Conservation (phyloP, 2,329 filamentous ascomycete genomes). For the Sordariomycetes sp. region DNA sequence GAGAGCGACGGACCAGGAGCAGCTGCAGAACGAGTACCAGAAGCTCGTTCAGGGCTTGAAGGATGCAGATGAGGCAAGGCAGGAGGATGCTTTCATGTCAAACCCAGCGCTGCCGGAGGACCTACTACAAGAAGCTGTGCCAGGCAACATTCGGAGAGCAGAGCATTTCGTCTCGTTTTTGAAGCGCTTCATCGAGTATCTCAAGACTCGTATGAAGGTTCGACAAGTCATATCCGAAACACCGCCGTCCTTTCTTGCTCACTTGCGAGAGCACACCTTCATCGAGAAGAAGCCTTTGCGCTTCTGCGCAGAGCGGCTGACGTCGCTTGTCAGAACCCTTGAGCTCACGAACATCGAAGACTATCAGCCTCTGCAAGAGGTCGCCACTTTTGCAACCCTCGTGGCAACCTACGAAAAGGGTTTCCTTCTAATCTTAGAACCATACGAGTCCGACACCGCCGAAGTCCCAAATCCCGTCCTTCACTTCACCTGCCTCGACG, state of each 20-base stretch:
- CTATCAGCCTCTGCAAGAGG: conserved; percentile 92
- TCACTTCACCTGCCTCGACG: conserved; percentile 93
- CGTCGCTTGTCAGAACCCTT: conserved; percentile 86
- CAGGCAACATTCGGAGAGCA: conserved; percentile 89
- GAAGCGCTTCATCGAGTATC: conserved; percentile 93
- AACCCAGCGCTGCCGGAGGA: conserved; percentile 93
- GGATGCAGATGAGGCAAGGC: conserved; percentile 78
- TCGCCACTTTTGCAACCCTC: conserved; percentile 92
- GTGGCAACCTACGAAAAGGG: conserved; percentile 96
- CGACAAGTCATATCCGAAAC: conserved; percentile 96
- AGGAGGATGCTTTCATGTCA: conserved; percentile 94
- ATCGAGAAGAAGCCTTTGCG: conserved; percentile 92
- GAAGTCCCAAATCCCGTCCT: conserved; percentile 95
- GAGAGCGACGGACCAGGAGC: conserved; percentile 90
- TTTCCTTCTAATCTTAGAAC: conserved; percentile 92
- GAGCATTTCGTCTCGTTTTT: conserved; percentile 95
- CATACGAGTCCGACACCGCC: conserved; percentile 89
- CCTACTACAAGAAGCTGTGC: conserved; percentile 87
- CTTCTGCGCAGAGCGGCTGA: conserved; percentile 91
- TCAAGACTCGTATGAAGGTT: conserved; percentile 98
- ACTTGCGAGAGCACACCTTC: conserved; percentile 91
- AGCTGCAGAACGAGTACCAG: conserved; percentile 88
- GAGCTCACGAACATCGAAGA: conserved; percentile 98
- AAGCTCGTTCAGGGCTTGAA: conserved; percentile 89
- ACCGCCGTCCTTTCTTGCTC: conserved; percentile 82